Evolutionary conservation across 2,329 filamentous ascomycete species (phyloP).

Genomic region (Exophiala dermatitidis): DNA sequence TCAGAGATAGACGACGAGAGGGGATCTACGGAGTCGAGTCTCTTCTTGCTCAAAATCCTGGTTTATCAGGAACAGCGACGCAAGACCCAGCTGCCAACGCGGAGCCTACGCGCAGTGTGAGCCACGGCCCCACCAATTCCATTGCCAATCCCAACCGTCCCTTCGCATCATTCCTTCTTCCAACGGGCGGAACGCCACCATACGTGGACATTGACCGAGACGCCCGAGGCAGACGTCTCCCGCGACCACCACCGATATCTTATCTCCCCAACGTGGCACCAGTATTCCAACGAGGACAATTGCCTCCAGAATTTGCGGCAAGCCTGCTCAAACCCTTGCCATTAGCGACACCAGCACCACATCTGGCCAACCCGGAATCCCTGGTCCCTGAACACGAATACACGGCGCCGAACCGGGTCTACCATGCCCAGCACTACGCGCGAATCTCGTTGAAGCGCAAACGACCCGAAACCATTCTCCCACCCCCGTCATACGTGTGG

Average conservation of each 20-base stretch:
- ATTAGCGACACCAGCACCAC: background rate
- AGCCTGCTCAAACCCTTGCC: background rate
- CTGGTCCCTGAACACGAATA: slow-evolving; percentile 16
- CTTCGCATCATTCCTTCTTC: background rate
- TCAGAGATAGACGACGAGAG: slow-evolving; percentile 7
- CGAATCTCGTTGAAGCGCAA: slow-evolving; percentile 21
- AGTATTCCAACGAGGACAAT: background rate
- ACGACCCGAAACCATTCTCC: slow-evolving; percentile 16
- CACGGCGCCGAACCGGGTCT: slow-evolving; percentile 18
- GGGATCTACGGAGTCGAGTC: slow-evolving; percentile 15
- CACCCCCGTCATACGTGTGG: slow-evolving; percentile 23
- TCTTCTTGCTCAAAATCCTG: slow-evolving; percentile 7
- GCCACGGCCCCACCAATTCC: background rate
- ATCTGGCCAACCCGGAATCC: slow-evolving; percentile 6
- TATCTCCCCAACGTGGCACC: background rate
- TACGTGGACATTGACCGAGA: slow-evolving; percentile 18
- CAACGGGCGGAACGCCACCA: background rate
- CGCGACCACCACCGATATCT: background rate
- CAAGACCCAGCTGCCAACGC: too few relatives aligned
- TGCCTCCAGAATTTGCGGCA: background rate
- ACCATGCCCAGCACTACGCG: slow-evolving; percentile 14
- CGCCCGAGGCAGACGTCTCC: slow-evolving; percentile 6
- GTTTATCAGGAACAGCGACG: too few relatives aligned
- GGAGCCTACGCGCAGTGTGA: too few relatives aligned
- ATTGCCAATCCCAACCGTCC: background rate